Percentiles rank a stretch among this genome's conserved stretches.
phyloP scores from a whole-genome alignment of 345 rosid species.

The Camelina sativa region DNA sequence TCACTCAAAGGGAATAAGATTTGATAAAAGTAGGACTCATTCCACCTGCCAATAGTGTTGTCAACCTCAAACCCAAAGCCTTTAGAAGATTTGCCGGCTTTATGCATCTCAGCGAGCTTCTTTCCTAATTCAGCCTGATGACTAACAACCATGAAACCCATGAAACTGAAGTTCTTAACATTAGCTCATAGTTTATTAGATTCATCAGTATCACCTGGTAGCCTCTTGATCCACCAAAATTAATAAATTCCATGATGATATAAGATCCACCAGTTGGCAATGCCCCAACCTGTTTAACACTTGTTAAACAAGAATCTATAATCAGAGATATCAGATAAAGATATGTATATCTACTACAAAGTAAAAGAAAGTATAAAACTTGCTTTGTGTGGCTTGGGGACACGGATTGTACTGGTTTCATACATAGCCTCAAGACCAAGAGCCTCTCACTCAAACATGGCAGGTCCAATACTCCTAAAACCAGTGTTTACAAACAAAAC shows the following conservation, averaged over 20 bases:
- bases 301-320: background rate
- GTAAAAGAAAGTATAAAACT: slow-evolving; percentile 10
- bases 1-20: background rate
- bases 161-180: slow-evolving; percentile 25
- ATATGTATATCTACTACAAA: background rate
- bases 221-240: slow-evolving; percentile 78
- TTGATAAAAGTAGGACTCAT: background rate
- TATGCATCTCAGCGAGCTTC: slow-evolving; percentile 97
- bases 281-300: slow-evolving; percentile 63
- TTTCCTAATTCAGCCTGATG: slow-evolving; percentile 75
- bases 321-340: background rate
- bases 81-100: slow-evolving; percentile 74
- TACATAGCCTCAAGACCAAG: slow-evolving; percentile 91
- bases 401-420: slow-evolving; percentile 72
- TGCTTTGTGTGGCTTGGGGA: slow-evolving; percentile 88
- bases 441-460: slow-evolving; percentile 92
- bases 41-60: slow-evolving; percentile 92
- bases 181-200: slow-evolving; percentile 7
- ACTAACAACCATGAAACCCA: slow-evolving; percentile 40
- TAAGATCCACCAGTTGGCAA: slow-evolving; percentile 83
- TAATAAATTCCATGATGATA: slow-evolving; percentile 88
- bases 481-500: background rate
- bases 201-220: slow-evolving; percentile 64
- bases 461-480: slow-evolving; percentile 77
- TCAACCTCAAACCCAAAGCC: slow-evolving; percentile 92